phyloP scores from a whole-genome alignment of 192 early-diverging fungal genomes.

The Umbelopsis isabellina region DNA sequence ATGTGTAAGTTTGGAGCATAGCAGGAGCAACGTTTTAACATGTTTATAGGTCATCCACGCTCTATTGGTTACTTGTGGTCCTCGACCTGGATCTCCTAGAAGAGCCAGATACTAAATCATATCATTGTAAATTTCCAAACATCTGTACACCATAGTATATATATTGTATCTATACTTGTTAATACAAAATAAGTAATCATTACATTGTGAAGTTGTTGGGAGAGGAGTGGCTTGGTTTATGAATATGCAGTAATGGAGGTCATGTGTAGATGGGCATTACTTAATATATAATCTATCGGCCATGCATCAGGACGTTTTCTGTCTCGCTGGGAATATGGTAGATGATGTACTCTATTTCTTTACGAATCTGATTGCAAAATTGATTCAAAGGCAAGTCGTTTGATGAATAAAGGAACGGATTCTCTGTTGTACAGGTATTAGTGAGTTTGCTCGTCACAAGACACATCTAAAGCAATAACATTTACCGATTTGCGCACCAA shows the following conservation, averaged over 20 bases:
- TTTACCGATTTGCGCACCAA: constrained; percentile 76
- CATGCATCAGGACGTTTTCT: constrained; percentile 13
- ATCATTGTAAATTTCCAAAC: neutral
- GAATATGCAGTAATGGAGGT: too few relatives aligned
- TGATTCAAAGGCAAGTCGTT: constrained; percentile 62
- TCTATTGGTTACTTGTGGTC: constrained; percentile 6
- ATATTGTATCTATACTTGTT: too few relatives aligned
- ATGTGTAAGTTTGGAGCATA: neutral
- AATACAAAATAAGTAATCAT: too few relatives aligned
- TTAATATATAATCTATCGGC: neutral
- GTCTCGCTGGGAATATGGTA: constrained; percentile 41
- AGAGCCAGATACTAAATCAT: neutral
- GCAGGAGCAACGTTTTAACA: neutral
- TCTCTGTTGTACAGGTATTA: constrained; percentile 15
- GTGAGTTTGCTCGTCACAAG: neutral
- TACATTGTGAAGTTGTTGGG: too few relatives aligned
- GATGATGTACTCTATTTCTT: constrained; percentile 63
- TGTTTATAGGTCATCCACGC: constrained; percentile 7
- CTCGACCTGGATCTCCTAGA: constrained; percentile 13
- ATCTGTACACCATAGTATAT: neutral
- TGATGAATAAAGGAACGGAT: constrained; percentile 51
- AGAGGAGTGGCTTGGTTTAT: too few relatives aligned
- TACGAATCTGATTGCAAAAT: constrained; percentile 58
- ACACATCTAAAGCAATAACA: neutral
- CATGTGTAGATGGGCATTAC: too few relatives aligned